Conservation (phyloP, 2,329 filamentous ascomycete species). For the Apiospora malaysiana region DNA sequence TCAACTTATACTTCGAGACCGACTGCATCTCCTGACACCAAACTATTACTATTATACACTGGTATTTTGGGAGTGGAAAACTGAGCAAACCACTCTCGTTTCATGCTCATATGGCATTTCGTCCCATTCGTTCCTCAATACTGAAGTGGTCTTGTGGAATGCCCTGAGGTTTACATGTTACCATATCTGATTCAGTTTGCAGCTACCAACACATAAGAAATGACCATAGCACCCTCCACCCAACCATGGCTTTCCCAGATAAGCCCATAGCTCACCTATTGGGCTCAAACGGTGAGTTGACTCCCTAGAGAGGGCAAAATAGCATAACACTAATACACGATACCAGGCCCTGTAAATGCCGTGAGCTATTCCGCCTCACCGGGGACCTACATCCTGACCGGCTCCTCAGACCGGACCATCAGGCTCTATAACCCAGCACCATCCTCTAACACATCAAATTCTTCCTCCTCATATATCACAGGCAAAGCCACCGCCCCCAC, state of each 20-base stretch:
- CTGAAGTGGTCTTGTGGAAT: background rate
- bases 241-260: conserved; percentile 47
- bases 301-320: background rate
- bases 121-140: too few species aligned
- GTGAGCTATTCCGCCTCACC: conserved; percentile 75
- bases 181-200: background rate
- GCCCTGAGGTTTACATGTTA: background rate
- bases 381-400: conserved; percentile 81
- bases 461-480: conserved; percentile 38
- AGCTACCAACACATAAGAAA: background rate
- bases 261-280: conserved; percentile 60
- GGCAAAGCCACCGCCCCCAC: conserved; percentile 41
- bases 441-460: conserved; percentile 49
- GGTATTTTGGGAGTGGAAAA: too few species aligned
- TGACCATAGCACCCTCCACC: background rate
- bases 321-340: conserved; percentile 15
- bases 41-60: too few species aligned
- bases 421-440: conserved; percentile 78
- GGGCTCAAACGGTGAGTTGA: conserved; percentile 61
- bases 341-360: conserved; percentile 71
- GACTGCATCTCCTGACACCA: too few species aligned
- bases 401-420: conserved; percentile 82
- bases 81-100: too few species aligned
- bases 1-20: background rate
- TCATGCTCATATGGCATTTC: too few species aligned